A percentile compares a stretch with the other conserved stretches of the same genome.
phyloP scores from a whole-genome alignment of 1,284 basidiomycete genomes.

The Apiotrichum brassicae region DNA sequence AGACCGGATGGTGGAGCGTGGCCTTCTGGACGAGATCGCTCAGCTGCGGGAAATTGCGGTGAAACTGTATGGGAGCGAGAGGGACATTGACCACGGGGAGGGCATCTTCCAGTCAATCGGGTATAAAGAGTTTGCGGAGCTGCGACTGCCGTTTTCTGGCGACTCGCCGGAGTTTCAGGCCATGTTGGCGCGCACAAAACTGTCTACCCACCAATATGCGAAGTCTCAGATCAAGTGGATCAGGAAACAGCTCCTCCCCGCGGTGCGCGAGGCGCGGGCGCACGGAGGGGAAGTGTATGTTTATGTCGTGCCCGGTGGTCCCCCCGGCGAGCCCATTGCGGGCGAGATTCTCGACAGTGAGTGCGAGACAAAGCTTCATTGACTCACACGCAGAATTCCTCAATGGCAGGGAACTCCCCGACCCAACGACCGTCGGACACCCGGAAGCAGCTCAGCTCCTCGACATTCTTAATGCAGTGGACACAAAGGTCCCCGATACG shows the following conservation, averaged over 20 bases:
- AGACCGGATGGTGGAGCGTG: slow-evolving; percentile 84
- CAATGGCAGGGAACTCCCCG: slow-evolving; percentile 51
- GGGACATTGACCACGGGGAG: slow-evolving; percentile 39
- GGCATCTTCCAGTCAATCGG: slow-evolving; percentile 97
- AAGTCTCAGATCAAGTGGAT: slow-evolving; percentile 91
- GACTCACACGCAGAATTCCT: slow-evolving; percentile 57
- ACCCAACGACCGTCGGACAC: slow-evolving; percentile 57
- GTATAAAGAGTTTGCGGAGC: slow-evolving; percentile 75
- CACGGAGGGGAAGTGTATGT: slow-evolving; percentile 41
- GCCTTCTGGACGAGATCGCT: slow-evolving; percentile 75
- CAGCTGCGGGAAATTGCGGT: slow-evolving; percentile 48
- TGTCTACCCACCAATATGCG: slow-evolving; percentile 84
- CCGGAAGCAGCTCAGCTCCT: slow-evolving; percentile 54
- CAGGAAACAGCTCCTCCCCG: slow-evolving; percentile 79
- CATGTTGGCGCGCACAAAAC: slow-evolving; percentile 74
- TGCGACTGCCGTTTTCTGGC: slow-evolving; percentile 34
- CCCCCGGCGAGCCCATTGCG: slow-evolving; percentile 57
- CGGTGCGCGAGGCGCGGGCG: slow-evolving; percentile 54
- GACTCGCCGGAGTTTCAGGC: slow-evolving; percentile 47
- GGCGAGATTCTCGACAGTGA: slow-evolving; percentile 53
- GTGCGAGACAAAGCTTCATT: slow-evolving; percentile 6
- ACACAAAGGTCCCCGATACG: slow-evolving; percentile 19
- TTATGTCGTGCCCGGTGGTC: slow-evolving; percentile 51
- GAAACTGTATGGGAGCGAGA: slow-evolving; percentile 31
- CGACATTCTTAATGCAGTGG: slow-evolving; percentile 42